Conservation (phyloP, 176 grass and related monocot genomes). For the Raddia guianensis region DNA sequence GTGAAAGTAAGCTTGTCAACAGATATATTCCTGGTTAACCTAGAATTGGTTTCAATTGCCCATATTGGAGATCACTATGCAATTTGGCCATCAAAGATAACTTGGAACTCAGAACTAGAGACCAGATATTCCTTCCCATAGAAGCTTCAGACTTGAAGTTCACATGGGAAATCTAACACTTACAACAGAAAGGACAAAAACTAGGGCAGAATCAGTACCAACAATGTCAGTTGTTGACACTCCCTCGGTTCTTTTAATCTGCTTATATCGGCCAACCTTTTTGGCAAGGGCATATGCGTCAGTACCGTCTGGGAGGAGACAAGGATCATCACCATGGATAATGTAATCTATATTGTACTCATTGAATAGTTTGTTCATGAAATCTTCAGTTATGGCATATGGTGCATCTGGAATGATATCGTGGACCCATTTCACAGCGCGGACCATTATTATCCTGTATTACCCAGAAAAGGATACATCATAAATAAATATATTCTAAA, state of each 20-base stretch:
- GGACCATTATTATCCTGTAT: slow-evolving; percentile 83
- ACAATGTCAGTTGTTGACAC: slow-evolving; percentile 90
- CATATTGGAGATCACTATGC: neutral
- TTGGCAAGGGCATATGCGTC: slow-evolving; percentile 95
- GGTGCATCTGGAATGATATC: slow-evolving; percentile 88
- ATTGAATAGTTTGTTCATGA: slow-evolving; percentile 88
- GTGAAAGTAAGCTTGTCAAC: neutral
- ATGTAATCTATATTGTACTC: slow-evolving; percentile 97
- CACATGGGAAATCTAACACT: neutral
- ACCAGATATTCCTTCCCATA: slow-evolving; percentile 13
- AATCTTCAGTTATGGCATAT: slow-evolving; percentile 91
- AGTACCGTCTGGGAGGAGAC: slow-evolving; percentile 83
- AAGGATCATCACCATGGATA: slow-evolving; percentile 97
- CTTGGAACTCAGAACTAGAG: neutral
- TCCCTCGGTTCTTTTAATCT: slow-evolving; percentile 92
- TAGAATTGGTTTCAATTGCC: neutral
- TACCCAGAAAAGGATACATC: neutral
- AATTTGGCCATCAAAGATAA: neutral
- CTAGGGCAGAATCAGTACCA: slow-evolving; percentile 48
- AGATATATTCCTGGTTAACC: neutral
- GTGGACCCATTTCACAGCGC: slow-evolving; percentile 85
- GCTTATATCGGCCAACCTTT: slow-evolving; percentile 88
- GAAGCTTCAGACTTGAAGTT: neutral
- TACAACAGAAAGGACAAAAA: slow-evolving; percentile 10
- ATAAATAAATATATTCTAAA: neutral